A percentile compares a stretch with the other conserved stretches of the same genome.
These are phyloP conservation scores for Corylus heterophylla DNA, from an alignment of 306 rosid species.

Conservation along the genomic window DNA sequence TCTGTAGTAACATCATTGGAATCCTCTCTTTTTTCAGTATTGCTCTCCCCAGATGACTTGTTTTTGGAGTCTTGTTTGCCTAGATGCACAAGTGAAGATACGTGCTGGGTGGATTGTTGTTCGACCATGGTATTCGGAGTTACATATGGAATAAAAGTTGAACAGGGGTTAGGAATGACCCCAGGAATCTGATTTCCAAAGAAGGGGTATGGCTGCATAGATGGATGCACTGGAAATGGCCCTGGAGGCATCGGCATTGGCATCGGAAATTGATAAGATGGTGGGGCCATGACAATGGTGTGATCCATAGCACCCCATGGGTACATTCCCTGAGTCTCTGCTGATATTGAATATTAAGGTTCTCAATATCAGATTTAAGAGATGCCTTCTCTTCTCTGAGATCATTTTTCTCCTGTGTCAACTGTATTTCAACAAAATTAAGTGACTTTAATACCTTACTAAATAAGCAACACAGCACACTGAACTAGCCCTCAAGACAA, in stretches of 20 bases:
- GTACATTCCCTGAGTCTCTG: slow-evolving; percentile 70
- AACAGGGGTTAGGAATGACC: slow-evolving; percentile 61
- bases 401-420: slow-evolving; percentile 83
- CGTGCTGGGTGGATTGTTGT: slow-evolving; percentile 58
- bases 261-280: slow-evolving; percentile 69
- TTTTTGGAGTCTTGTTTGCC: slow-evolving; percentile 54
- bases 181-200: slow-evolving; percentile 67
- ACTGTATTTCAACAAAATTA: slow-evolving; percentile 40
- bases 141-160: slow-evolving; percentile 68
- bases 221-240: slow-evolving; percentile 74
- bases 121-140: slow-evolving; percentile 61
- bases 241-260: slow-evolving; percentile 72
- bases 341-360: slow-evolving; percentile 70
- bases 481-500: slow-evolving; percentile 6
- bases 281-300: slow-evolving; percentile 60
- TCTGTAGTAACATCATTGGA: slow-evolving; percentile 65
- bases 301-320: slow-evolving; percentile 87
- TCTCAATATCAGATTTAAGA: slow-evolving; percentile 70
- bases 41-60: slow-evolving; percentile 58
- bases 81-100: slow-evolving; percentile 54
- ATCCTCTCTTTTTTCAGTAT: slow-evolving; percentile 45
- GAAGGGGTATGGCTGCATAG: slow-evolving; percentile 74
- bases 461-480: slow-evolving; percentile 13
- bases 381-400: slow-evolving; percentile 86
- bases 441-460: slow-evolving; percentile 10